phyloP scores from a whole-genome alignment of 2,329 filamentous ascomycete species.

The Xylaria arbuscula region DNA sequence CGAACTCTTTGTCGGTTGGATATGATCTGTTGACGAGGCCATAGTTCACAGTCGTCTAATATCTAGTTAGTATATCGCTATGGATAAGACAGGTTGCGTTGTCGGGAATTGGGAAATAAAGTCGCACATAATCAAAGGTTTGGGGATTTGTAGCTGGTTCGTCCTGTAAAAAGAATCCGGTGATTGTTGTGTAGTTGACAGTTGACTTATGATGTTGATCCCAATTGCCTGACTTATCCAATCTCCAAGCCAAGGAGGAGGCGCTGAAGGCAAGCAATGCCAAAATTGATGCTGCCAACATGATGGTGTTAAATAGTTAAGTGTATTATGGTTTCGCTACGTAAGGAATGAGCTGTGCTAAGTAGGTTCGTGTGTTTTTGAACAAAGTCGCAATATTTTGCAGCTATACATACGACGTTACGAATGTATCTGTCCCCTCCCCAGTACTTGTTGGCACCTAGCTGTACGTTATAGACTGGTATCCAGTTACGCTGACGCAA shows the following conservation, averaged over 20 bases:
- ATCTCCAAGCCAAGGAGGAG: constrained; percentile 41
- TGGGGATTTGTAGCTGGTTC: constrained; percentile 64
- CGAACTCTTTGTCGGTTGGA: constrained; percentile 61
- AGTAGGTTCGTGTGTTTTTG: neutral
- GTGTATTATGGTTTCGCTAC: neutral
- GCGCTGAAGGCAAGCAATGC: constrained; percentile 41
- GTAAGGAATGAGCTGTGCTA: neutral
- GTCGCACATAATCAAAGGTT: constrained; percentile 72
- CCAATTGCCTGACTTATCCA: constrained; percentile 42
- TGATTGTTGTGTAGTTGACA: constrained; percentile 69
- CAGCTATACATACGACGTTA: constrained; percentile 1
- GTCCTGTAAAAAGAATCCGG: constrained; percentile 74
- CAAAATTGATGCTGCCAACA: constrained; percentile 37
- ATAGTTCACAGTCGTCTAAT: constrained; percentile 69
- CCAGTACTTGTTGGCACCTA: neutral
- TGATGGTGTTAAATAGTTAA: constrained; percentile 17
- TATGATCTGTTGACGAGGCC: constrained; percentile 73
- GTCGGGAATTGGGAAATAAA: neutral
- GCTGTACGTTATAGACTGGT: neutral
- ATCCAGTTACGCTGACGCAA: neutral
- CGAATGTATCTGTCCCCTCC: neutral
- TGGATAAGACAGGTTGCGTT: neutral
- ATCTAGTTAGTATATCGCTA: constrained; percentile 26
- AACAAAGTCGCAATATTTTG: neutral
- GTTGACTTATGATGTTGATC: constrained; percentile 47